Evolutionary conservation across 148 eudicot genomes (phyloP).

Genomic region (Fagopyrum esculentum): DNA sequence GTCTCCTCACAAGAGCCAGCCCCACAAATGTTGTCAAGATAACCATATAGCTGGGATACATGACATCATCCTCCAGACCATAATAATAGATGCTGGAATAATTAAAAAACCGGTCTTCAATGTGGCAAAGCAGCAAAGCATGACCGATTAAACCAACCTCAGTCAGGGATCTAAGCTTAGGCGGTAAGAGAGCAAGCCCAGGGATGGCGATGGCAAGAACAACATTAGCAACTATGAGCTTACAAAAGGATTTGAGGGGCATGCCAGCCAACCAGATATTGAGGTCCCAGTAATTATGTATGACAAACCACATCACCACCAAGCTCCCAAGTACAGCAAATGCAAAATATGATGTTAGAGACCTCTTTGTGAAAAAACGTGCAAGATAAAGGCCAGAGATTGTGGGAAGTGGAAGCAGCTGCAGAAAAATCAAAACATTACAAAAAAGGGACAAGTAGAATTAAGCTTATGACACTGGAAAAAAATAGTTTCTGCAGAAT

Average conservation of each 20-base stretch:
- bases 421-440: conserved; percentile 26
- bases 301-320: conserved; percentile 85
- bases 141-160: conserved; percentile 81
- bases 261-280: conserved; percentile 98
- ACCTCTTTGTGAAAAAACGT: conserved; percentile 83
- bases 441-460: neutral
- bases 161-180: conserved; percentile 62
- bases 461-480: neutral
- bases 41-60: conserved; percentile 97
- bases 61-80: conserved; percentile 88
- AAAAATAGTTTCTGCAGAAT: neutral
- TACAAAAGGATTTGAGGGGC: conserved; percentile 89
- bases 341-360: conserved; percentile 76
- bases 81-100: conserved; percentile 81
- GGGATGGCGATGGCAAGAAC: conserved; percentile 83
- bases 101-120: conserved; percentile 82
- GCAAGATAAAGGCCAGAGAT: conserved; percentile 86
- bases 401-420: conserved; percentile 89
- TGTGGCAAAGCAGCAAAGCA: conserved; percentile 79
- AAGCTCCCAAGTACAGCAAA: conserved; percentile 89
- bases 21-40: conserved; percentile 76
- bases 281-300: conserved; percentile 96
- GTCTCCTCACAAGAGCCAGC: conserved; percentile 78
- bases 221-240: conserved; percentile 70
- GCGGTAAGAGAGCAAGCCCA: conserved; percentile 84